Conservation (phyloP, 1,284 basidiomycete species). For the Tilletia caries region DNA sequence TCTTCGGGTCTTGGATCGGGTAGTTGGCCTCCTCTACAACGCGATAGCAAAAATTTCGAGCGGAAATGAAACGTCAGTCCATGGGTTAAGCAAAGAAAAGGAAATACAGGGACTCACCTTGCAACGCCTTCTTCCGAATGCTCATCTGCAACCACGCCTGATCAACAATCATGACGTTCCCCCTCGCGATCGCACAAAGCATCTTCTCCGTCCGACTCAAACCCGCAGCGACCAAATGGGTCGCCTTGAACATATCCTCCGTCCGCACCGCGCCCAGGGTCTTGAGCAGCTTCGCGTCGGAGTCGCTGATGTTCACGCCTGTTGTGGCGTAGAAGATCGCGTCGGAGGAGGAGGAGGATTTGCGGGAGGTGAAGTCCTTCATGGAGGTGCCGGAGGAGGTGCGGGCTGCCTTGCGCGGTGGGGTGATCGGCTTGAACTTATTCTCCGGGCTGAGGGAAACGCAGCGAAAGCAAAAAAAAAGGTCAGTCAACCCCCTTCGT, state of each 20-base stretch:
- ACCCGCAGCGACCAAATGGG: conserved; percentile 22
- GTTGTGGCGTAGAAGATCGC: conserved; percentile 19
- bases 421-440: too few relatives aligned
- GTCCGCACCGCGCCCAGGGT: conserved; percentile 15
- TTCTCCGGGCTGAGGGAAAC: too few relatives aligned
- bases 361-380: neutral
- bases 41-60: too few relatives aligned
- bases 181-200: conserved; percentile 27
- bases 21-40: conserved; percentile 17
- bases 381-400: neutral
- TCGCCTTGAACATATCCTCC: conserved; percentile 21
- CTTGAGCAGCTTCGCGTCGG: conserved; percentile 16
- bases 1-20: conserved; percentile 20
- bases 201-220: conserved; percentile 30
- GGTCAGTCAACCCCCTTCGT: too few relatives aligned
- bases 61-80: too few relatives aligned
- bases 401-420: too few relatives aligned
- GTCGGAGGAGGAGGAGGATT: too few relatives aligned
- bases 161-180: conserved; percentile 22
- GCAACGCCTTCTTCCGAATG: conserved; percentile 11
- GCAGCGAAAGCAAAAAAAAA: too few relatives aligned
- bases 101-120: too few relatives aligned
- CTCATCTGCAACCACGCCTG: conserved; percentile 22
- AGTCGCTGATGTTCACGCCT: conserved; percentile 18
- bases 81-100: too few relatives aligned